Conservation (phyloP, 495 filamentous ascomycete genomes). For the Staphylotrichum tortipilum region DNA sequence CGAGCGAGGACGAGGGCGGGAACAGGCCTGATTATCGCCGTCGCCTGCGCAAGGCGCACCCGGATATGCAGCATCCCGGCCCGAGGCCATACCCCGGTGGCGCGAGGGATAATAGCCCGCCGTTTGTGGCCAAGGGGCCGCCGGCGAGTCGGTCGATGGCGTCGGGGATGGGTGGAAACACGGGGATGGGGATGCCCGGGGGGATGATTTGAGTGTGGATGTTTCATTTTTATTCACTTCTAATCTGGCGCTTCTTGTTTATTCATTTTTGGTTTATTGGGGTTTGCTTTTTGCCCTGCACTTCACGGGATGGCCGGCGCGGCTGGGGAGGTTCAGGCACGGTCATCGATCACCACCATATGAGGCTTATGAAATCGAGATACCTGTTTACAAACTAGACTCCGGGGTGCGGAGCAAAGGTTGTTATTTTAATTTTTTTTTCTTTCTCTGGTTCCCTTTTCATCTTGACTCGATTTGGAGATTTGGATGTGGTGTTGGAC, state of each 20-base stretch:
- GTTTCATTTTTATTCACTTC: slow-evolving; percentile 13
- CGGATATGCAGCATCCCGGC: slow-evolving; percentile 36
- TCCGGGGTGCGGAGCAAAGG: not conserved
- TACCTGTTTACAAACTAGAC: slow-evolving; percentile 19
- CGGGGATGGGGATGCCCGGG: slow-evolving; percentile 24
- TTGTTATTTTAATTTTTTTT: slow-evolving; percentile 1
- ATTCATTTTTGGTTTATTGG: slow-evolving; percentile 15
- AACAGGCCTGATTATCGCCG: slow-evolving; percentile 28
- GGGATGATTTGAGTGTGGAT: slow-evolving; percentile 35
- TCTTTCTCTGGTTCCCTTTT: not conserved
- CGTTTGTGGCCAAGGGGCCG: slow-evolving; percentile 23
- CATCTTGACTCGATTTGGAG: not conserved
- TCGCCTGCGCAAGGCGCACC: slow-evolving; percentile 42
- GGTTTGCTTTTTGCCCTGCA: slow-evolving; percentile 8
- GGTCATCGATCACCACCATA: slow-evolving; percentile 1
- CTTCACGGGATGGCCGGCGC: not conserved
- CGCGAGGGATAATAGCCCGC: slow-evolving; percentile 35
- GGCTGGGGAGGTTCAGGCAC: not conserved
- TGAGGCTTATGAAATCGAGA: slow-evolving; percentile 26
- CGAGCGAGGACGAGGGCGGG: slow-evolving; percentile 43
- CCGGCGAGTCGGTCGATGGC: slow-evolving; percentile 17
- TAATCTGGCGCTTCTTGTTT: slow-evolving; percentile 9
- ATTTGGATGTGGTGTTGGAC: not conserved
- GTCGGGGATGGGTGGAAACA: too few species aligned
- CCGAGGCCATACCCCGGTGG: slow-evolving; percentile 32